Evolutionary conservation across 805 yeast species (phyloP), one percentile per base, ranked within the genome.

Genomic region (Blastobotrys robertii): DNA sequence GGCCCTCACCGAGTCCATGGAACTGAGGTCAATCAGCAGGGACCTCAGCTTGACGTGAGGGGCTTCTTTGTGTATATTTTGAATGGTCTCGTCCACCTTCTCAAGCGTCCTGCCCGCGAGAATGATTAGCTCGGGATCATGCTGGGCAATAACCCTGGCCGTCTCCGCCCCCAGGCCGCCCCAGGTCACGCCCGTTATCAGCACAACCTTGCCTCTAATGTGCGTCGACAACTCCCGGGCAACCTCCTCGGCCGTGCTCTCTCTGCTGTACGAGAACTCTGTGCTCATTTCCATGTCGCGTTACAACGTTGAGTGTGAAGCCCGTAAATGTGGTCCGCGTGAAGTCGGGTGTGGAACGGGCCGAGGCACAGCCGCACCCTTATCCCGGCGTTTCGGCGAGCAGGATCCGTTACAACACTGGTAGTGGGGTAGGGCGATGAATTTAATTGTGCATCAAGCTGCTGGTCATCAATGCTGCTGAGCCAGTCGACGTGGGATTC

Each of bases 91-190:
- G 14, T 46, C 42, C 10, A 44, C 35, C 13, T 40, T 38, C 8
- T 12, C 28, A n/a, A 16, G 29, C 10, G 29, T 14, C 12, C 50
- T 34, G 8, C 44, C 47, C 19, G 43, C 38, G 10, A 46, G 14
- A n/a, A 46, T 30, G 15, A 46, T 37, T 4, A 37, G 34, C 14
- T 25, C 22, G 16, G 50, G 39, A 25, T 29, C 38, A 33, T 43
- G 33, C 11, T 22, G 15, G 12, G 47, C 43, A 8, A 40, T 14
- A 2, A 35, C 41, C 15, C 41, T 35, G 9, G 46, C 50, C 6
- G 44, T 44, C 25, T 46, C 44, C 7, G 50, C 50, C 8, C 50
- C 47, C 37, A 46, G 36, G 9, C 47, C 50, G 25, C 50, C 50
- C 34, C 38, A 35, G 16, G 48, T 44, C 10, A 34, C 39, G n/a